phyloP scores from a whole-genome alignment of 192 early-diverging fungal species.

The Rhizoclosmatium sp. region DNA sequence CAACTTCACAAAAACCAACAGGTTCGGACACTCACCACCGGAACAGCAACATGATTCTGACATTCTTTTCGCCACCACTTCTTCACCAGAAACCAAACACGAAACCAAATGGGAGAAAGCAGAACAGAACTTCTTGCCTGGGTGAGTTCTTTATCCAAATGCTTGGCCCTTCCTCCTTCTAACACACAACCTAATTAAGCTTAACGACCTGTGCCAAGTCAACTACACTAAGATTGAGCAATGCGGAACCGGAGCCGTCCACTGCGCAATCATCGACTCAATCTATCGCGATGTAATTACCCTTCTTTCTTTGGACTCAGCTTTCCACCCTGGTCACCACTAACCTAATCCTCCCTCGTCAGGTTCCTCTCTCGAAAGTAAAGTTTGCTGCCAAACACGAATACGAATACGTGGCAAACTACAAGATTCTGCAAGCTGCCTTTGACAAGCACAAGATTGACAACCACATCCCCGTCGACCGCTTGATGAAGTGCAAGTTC shows the following conservation, averaged over 20 bases:
- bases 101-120: conserved; percentile 78
- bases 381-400: conserved; percentile 95
- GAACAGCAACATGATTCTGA: no score
- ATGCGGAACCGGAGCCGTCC: conserved; percentile 85
- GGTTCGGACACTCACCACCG: no score
- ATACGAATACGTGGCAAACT: conserved; percentile 96
- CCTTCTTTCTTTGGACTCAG: not conserved
- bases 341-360: not conserved
- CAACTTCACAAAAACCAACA: no score
- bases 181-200: conserved; percentile 52
- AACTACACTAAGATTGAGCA: conserved; percentile 95
- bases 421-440: conserved; percentile 87
- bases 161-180: conserved; percentile 61
- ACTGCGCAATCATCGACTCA: conserved; percentile 82
- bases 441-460: conserved; percentile 93
- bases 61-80: not conserved
- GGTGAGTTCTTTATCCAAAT: conserved; percentile 90
- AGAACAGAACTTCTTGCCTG: conserved; percentile 91
- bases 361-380: conserved; percentile 88
- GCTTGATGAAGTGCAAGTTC: conserved; percentile 93
- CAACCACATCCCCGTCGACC: conserved; percentile 90
- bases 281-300: conserved; percentile 62
- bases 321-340: not conserved
- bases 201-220: conserved; percentile 88
- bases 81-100: not conserved